Evolutionary conservation across 352 stramenopile species (phyloP), one percentile per base, ranked within the genome.

Genomic region (Phytophthora podocarpi): DNA sequence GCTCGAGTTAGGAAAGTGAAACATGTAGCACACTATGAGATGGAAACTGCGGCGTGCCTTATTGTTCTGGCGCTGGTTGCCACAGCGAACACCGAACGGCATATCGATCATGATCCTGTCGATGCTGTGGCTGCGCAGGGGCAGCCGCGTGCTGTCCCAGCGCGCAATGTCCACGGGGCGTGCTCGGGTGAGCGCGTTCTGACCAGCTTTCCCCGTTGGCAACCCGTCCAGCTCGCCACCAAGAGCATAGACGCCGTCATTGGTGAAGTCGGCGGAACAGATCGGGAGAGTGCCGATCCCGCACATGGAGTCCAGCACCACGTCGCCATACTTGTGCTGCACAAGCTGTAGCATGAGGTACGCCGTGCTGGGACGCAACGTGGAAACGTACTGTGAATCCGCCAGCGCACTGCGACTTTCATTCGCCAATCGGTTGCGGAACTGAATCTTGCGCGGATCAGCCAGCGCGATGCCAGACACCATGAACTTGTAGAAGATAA

Each of bases 231-330:
- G 31, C 32, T 94, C 85, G 2, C 85, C 85, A 7, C 85, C 85
- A 13, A 94, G 67, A 32, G 71, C 74, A 50, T 89, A 90, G 9
- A 91, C 73, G 20, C 56, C 41, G 40, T 88, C 77, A 2, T 74
- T 60, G 5, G 76, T 71, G 52, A 86, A 82, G 20, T 78, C 64
- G 10, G 77, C 70, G 9, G 65, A 63, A 59, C 78, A 91, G 32
- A 90, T 80, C 7, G 85, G 85, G 35, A 94, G 85, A 20, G 85
- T 92, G 2, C 85, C 85, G 11, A 94, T 82, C 27, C 85, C 85
- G 28, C 85, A 94, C 85, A 94, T 94, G 9, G 82, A 88, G 49
- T 94, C 85, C 16, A 91, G 52, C n/a, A 91, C 54, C 5, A 92
- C 40, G 30, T 94, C 82, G n/a, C 85, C 85, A 6, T 63, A 48